These are phyloP conservation scores for Anethum foeniculum DNA, from an alignment of 140 eudicot genomes.

Conservation along the genomic window DNA sequence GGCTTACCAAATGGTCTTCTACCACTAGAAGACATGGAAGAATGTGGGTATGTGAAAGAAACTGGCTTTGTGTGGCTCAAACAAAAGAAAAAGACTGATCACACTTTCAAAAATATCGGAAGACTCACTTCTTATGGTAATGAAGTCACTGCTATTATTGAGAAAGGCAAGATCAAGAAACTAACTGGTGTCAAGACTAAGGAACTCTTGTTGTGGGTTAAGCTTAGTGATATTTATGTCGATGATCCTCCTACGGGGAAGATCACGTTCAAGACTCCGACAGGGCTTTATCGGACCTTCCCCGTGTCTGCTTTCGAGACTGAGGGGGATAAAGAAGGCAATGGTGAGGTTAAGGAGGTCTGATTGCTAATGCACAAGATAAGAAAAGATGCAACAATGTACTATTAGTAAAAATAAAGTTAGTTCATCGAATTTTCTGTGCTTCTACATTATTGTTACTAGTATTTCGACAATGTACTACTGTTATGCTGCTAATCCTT, in stretches of 20 bases:
- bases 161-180: constrained; percentile 31
- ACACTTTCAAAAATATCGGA: constrained; percentile 38
- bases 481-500: background rate
- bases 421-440: background rate
- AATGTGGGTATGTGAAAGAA: constrained; percentile 30
- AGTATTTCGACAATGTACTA: background rate
- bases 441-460: background rate
- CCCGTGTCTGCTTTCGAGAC: background rate
- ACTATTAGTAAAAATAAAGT: background rate
- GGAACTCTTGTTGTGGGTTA: constrained; percentile 5
- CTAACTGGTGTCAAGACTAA: constrained; percentile 7
- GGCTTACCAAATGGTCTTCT: constrained; percentile 45
- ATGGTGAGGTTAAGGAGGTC: background rate
- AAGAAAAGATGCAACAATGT: background rate
- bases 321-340: background rate
- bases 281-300: background rate
- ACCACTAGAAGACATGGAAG: constrained; percentile 35
- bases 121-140: constrained; percentile 27
- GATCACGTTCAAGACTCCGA: background rate
- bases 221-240: constrained; percentile 1
- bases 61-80: constrained; percentile 46
- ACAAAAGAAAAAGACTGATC: constrained; percentile 35
- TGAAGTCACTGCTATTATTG: constrained; percentile 43
- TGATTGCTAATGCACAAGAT: background rate
- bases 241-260: constrained; percentile 9